Evolutionary conservation across 768 basidiomycete genomes (phyloP).

Genomic region (Thelephora aurantiotincta): DNA sequence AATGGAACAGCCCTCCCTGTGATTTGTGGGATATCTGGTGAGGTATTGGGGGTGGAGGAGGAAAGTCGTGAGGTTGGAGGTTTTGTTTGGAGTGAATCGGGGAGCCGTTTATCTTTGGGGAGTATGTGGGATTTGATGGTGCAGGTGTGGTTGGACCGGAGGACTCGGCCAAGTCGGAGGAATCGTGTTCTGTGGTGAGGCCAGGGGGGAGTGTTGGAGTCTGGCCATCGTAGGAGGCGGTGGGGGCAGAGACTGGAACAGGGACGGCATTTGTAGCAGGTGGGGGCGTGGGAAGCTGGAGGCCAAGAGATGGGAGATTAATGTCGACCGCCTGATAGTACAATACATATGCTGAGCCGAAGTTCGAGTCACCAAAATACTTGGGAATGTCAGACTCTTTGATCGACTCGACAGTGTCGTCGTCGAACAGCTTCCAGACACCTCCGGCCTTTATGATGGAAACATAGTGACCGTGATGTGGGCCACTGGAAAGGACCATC

Average conservation of each 20-base stretch:
- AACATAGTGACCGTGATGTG: constrained; percentile 98
- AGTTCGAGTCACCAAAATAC: constrained; percentile 85
- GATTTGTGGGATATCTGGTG: constrained; percentile 4
- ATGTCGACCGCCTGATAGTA: constrained; percentile 94
- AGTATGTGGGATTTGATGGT: constrained; percentile 9
- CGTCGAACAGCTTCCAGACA: constrained; percentile 89
- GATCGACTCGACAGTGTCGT: constrained; percentile 81
- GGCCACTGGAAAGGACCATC: constrained; percentile 45
- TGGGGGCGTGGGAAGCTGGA: constrained; percentile 26
- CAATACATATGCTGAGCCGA: constrained; percentile 88
- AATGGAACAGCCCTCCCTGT: constrained; percentile 12
- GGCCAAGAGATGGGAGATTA: constrained; percentile 55
- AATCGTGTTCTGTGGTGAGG: constrained; percentile 15
- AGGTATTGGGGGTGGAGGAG: constrained; percentile 12
- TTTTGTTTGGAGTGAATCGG: constrained; percentile 5
- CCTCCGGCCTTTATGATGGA: constrained; percentile 79
- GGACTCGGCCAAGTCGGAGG: constrained; percentile 10
- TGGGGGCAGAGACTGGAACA: not conserved
- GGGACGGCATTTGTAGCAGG: constrained; percentile 2
- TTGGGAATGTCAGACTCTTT: constrained; percentile 81
- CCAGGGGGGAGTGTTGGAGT: constrained; percentile 23
- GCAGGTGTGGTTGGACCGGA: constrained; percentile 12
- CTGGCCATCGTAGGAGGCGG: not conserved
- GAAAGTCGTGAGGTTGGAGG: constrained; percentile 7
- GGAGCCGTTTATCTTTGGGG: constrained; percentile 1